These are phyloP conservation scores for Yamadazyma membranifaciens DNA, from an alignment of 1,139 yeast genomes.

Conservation along the genomic window DNA sequence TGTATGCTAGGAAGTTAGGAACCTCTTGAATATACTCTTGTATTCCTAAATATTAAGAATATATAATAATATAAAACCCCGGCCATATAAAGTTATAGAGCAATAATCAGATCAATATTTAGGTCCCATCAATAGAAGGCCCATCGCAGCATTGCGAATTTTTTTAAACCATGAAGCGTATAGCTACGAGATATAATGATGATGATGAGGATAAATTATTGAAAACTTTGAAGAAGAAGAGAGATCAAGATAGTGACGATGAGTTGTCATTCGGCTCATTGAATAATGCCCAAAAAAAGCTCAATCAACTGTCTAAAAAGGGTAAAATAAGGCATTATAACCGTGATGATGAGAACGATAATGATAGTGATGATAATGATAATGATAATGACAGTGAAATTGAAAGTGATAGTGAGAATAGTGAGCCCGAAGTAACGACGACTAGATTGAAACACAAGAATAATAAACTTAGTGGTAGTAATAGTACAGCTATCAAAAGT, in stretches of 20 bases:
- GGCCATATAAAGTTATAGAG: slow-evolving; percentile 1
- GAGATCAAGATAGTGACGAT: slow-evolving; percentile 34
- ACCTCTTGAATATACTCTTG: background rate
- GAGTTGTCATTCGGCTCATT: slow-evolving; percentile 60
- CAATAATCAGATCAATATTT: too few species aligned
- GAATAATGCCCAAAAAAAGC: slow-evolving; percentile 52
- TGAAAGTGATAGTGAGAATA: background rate
- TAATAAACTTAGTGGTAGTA: background rate
- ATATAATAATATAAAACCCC: background rate
- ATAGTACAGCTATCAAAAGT: slow-evolving; percentile 14
- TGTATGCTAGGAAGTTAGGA: background rate
- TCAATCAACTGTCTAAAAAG: slow-evolving; percentile 17
- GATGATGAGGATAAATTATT: slow-evolving; percentile 22
- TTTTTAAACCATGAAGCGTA: slow-evolving; percentile 6
- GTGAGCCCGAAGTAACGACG: background rate
- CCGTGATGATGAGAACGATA: background rate
- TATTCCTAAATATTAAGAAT: background rate
- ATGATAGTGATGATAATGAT: slow-evolving; percentile 15
- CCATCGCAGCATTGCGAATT: slow-evolving; percentile 6
- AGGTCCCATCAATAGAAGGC: background rate
- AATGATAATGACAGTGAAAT: slow-evolving; percentile 1
- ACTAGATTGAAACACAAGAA: slow-evolving; percentile 12
- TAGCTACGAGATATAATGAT: slow-evolving; percentile 9
- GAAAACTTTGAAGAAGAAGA: slow-evolving; percentile 16
- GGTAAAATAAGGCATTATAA: background rate